Evolutionary conservation across 345 rosid species (phyloP).

Genomic region (Erysimum cheiranthoides): DNA sequence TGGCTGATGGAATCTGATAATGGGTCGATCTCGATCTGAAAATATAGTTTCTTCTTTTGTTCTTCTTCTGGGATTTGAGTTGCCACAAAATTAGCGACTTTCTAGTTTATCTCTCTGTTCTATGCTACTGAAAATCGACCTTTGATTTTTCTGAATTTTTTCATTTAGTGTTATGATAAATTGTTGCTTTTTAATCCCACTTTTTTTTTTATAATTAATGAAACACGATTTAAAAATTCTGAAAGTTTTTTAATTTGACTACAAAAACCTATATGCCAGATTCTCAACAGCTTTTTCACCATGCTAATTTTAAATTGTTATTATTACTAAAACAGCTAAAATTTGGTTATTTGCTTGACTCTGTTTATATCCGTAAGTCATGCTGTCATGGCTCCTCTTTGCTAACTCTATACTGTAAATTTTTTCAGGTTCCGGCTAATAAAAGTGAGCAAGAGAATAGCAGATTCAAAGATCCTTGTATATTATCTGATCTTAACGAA

Average conservation of each 20-base stretch:
- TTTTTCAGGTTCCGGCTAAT: neutral
- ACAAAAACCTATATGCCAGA: neutral
- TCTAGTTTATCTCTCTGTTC: neutral
- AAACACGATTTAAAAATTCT: too few relatives aligned
- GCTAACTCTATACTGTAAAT: neutral
- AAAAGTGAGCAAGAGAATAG: slow-evolving; percentile 1
- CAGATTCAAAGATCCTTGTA: slow-evolving; percentile 33
- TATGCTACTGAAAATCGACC: neutral
- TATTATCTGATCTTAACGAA: slow-evolving; percentile 43
- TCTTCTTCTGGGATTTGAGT: neutral
- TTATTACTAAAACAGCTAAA: neutral
- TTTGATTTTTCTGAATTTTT: neutral
- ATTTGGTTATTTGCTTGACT: neutral
- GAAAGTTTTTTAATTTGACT: neutral
- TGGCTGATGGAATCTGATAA: slow-evolving; percentile 2
- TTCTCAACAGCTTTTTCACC: slow-evolving; percentile 9
- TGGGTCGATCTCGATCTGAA: slow-evolving; percentile 30
- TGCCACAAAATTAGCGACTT: neutral
- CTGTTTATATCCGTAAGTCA: slow-evolving; percentile 1
- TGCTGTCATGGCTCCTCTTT: neutral
- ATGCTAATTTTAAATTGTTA: neutral
- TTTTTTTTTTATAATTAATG: neutral
- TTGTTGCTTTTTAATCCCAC: neutral
- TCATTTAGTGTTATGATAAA: neutral
- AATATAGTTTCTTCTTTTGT: neutral